Evolutionary conservation across 148 eudicot species (phyloP).

Genomic region (Fagopyrum esculentum): DNA sequence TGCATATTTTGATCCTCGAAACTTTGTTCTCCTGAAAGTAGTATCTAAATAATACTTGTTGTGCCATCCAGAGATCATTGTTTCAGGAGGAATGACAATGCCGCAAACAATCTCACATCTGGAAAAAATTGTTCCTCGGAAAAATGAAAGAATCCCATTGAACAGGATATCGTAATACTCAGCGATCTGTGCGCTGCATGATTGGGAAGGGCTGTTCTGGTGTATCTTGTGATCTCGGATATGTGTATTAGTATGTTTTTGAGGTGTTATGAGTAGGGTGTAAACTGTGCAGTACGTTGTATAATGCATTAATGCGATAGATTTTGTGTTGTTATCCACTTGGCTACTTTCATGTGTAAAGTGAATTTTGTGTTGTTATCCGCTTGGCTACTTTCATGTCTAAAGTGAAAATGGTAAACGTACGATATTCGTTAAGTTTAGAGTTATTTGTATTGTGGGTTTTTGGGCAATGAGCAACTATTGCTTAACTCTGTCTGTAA

Average conservation of each 20-base stretch:
- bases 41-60: not conserved
- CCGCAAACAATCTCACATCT: constrained; percentile 65
- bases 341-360: too few relatives aligned
- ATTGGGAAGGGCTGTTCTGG: not conserved
- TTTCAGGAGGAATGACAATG: constrained; percentile 96
- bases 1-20: not conserved
- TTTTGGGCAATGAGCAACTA: too few relatives aligned
- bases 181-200: not conserved
- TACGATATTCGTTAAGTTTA: not conserved
- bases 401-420: not conserved
- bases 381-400: not conserved
- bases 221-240: not conserved
- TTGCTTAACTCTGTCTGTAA: too few relatives aligned
- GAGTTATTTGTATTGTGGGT: not conserved
- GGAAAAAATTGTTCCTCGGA: constrained; percentile 35
- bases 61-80: constrained; percentile 60
- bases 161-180: constrained; percentile 27
- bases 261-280: not conserved
- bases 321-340: not conserved
- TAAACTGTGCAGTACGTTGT: not conserved
- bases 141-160: constrained; percentile 46
- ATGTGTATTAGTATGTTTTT: not conserved
- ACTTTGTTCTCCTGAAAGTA: not conserved
- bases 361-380: too few relatives aligned
- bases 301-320: not conserved